phyloP scores from a whole-genome alignment of 2,329 filamentous ascomycete species.

The Dothistroma pini region DNA sequence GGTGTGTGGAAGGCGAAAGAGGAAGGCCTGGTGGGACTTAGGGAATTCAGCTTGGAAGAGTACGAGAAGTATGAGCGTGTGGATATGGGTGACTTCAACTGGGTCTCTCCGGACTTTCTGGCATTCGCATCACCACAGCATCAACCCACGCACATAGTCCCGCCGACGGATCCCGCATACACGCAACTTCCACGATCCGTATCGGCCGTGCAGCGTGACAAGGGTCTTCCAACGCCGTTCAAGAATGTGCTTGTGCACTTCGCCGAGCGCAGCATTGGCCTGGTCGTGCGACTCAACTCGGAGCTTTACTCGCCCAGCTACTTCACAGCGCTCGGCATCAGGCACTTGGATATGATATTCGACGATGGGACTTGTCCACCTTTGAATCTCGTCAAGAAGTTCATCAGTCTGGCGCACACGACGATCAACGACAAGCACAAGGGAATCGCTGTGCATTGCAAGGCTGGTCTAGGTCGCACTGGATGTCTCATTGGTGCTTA shows the following conservation, averaged over 20 bases:
- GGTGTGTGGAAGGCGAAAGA: conserved; percentile 99
- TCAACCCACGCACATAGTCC: conserved; percentile 67
- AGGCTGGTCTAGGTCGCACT: conserved; percentile 90
- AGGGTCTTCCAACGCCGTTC: conserved; percentile 77
- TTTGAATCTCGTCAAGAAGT: conserved; percentile 83
- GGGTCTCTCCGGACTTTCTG: conserved; percentile 91
- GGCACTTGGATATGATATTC: conserved; percentile 99
- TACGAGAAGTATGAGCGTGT: conserved; percentile 95
- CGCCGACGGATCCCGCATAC: conserved; percentile 69
- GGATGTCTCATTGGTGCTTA: conserved; percentile 97
- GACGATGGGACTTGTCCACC: conserved; percentile 96
- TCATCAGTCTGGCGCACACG: conserved; percentile 90
- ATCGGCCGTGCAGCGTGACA: conserved; percentile 63
- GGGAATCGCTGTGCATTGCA: conserved; percentile 97
- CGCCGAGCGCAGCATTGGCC: conserved; percentile 77
- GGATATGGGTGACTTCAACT: conserved; percentile 99
- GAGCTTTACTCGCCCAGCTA: conserved; percentile 95
- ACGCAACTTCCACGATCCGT: conserved; percentile 70
- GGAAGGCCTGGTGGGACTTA: conserved; percentile 82
- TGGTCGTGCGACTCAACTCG: conserved; percentile 94
- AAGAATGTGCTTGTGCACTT: conserved; percentile 96
- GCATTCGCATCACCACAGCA: conserved; percentile 95
- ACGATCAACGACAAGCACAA: conserved; percentile 89
- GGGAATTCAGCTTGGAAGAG: conserved; percentile 94
- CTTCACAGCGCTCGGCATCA: conserved; percentile 91